Evolutionary conservation across 2,329 filamentous ascomycete species (phyloP), one percentile per base, ranked within the genome.

Genomic region (Emergomyces pasteurianus): DNA sequence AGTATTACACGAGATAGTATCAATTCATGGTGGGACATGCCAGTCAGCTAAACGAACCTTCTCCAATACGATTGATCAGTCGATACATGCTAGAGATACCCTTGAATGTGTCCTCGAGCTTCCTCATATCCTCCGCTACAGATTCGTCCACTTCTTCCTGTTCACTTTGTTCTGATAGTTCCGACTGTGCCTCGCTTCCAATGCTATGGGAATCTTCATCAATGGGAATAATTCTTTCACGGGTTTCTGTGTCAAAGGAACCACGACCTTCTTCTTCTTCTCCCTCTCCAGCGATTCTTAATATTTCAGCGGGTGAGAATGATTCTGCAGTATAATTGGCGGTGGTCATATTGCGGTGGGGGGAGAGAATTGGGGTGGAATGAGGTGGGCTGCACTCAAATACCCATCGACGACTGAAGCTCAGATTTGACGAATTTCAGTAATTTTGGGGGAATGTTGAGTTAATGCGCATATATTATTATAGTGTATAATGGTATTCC

Each of bases 21-120:
- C 56, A 9, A 61, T 36, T 47, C 46, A 14, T 38, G 46, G 12
- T 18, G 23, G 9, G 49, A 23, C 6, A 34, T 10, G n/a, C 31
- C 28, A 26, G 59, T 40, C 31, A 55, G 54, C n/a, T 23, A 26
- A 42, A 63, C 67, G 61, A 76, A 92, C 91, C 94, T 83, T 99
- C 94, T 70, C 94, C 94, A 70, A 99, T 99, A 64, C 92, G 87
- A 76, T 96, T 96, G 72, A 99, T 94, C 60, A 99, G 77, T 59
- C 92, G 86, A 75, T 92, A 99, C 61, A 87, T 85, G 68, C 89
- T 82, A 65, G 83, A 87, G 72, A 97, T 95, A 58, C 88, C 89
- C 43, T 86, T 86, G 72, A 97, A 96, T 40, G 86, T 87, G 59
- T 85, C 80, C 67, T 92, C 86, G 61, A 99, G 84, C 66, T 86